Base-by-base conservation (phyloP, 371 early-diverging fungal genomes). In the Mortierella sp. region DNA sequence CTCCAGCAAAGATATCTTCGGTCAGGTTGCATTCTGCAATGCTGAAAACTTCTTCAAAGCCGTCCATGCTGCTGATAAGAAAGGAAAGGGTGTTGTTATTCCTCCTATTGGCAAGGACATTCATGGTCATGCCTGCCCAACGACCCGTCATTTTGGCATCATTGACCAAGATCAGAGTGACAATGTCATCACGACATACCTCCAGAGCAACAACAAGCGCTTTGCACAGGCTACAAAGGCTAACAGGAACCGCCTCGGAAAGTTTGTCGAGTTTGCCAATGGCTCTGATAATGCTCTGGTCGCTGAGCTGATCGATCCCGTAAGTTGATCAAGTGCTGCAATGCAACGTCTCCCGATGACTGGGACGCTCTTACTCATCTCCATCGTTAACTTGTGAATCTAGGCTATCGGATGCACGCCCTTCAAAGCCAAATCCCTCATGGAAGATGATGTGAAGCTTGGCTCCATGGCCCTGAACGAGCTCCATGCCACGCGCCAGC, bases 401-500 rank as follows among this genome's bases (percentile, higher is more conserved):
- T 34, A 69, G 69, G 50, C 54, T 14, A 34, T 69, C 48, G 34
- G 43, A 1, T 69, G 69, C 49, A 54, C 3, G 2, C 63, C 69
- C 0, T 69, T 69, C 63, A 63, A 57, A 28, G 69, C 63, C 21
- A 57, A 53, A 3, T 69, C 69, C 25, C 27, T 62, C 10, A 69
- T 69, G 69, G 69, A 69, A 8, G 13, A 21, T 19, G 45, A 21
- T 6, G 69, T 69, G 14, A 9, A 47, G 14, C 58, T 69, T 31
- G 69, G 69, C 25, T 69, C 69, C 28, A 58, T 69, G 69, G 69
- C 63, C 22, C 51, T 69, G 54, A 62, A 69, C 54, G 69, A 69
- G 31, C 54, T 69, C 40, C 63, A 62, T 13, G 69, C 69, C 22
- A 16, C 54, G 2, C 57, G n/a, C 13, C 69, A 69, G 27, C 25